These are phyloP conservation scores for Cryptococcus sp. DNA, from an alignment of 1,284 basidiomycete species.

Conservation along the genomic window DNA sequence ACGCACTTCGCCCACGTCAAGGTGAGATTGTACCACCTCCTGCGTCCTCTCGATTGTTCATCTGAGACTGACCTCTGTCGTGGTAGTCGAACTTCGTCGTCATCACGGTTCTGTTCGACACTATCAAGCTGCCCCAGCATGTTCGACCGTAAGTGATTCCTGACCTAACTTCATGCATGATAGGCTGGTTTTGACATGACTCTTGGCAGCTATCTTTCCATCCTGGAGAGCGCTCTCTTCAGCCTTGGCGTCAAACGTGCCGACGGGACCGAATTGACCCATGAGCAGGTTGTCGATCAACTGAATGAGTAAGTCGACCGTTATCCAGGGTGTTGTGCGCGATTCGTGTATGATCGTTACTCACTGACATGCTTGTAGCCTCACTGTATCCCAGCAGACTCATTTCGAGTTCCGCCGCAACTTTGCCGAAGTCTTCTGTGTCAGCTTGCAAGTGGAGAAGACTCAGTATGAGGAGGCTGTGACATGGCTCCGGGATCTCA, in stretches of 20 bases:
- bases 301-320: conserved; percentile 67
- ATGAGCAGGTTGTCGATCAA: conserved; percentile 88
- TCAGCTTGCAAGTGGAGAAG: conserved; percentile 82
- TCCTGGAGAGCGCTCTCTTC: conserved; percentile 88
- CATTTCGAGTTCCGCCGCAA: conserved; percentile 68
- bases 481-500: conserved; percentile 83
- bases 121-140: conserved; percentile 67
- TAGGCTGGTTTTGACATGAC: neutral
- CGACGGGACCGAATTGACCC: conserved; percentile 69
- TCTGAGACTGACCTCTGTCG: neutral
- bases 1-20: conserved; percentile 87
- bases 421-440: conserved; percentile 74
- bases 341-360: too few relatives aligned
- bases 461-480: conserved; percentile 78
- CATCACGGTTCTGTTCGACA: conserved; percentile 75
- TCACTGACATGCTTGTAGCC: conserved; percentile 37
- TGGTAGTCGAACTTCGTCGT: conserved; percentile 95
- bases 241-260: conserved; percentile 76
- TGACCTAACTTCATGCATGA: conserved; percentile 8
- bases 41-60: neutral
- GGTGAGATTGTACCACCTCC: conserved; percentile 53
- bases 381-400: conserved; percentile 85
- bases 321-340: neutral
- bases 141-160: conserved; percentile 68
- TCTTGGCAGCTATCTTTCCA: conserved; percentile 65